These are phyloP conservation scores for Pseudocercospora crystallina DNA, from an alignment of 2,329 filamentous ascomycete species.

Conservation along the genomic window DNA sequence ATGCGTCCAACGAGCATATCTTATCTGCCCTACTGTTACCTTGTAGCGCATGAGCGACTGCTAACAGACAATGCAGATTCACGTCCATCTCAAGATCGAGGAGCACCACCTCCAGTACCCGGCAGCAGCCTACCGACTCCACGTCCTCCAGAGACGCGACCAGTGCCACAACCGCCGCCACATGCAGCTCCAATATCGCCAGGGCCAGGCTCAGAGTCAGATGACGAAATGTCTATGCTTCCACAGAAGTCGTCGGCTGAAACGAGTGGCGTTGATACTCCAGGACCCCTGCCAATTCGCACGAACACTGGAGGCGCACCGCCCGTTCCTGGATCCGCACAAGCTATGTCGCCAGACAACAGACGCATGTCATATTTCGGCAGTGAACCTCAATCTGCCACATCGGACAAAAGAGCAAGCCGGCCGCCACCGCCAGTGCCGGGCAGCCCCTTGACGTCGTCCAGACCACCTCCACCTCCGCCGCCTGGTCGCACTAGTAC, in stretches of 20 bases:
- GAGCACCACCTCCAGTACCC: conserved; percentile 22
- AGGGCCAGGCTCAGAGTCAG: conserved; percentile 79
- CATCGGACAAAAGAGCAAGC: conserved; percentile 39
- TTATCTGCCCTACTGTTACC: conserved; percentile 3
- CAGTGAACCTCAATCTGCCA: conserved; percentile 37
- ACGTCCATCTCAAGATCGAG: conserved; percentile 19
- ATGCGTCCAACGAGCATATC: conserved; percentile 12
- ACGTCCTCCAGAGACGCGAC: conserved; percentile 28
- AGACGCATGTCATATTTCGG: conserved; percentile 44
- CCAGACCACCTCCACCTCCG: conserved; percentile 50
- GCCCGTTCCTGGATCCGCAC: conserved; percentile 30
- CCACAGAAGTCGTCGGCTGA: conserved; percentile 43
- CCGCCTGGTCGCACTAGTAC: conserved; percentile 44
- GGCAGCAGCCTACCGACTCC: conserved; percentile 15
- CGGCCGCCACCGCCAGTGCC: conserved; percentile 37
- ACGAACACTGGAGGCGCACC: conserved; percentile 37
- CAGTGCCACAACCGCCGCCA: conserved; percentile 38
- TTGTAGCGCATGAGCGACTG: not conserved
- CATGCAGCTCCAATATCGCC: conserved; percentile 53
- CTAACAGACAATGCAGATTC: conserved; percentile 19
- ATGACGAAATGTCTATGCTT: conserved; percentile 73
- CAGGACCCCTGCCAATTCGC: conserved; percentile 29
- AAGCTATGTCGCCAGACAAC: conserved; percentile 32
- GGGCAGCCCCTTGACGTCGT: conserved; percentile 36
- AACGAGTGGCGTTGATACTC: conserved; percentile 30